These are phyloP conservation scores for Trichoderma parareesei DNA, from an alignment of 495 filamentous ascomycete species.

Conservation along the genomic window DNA sequence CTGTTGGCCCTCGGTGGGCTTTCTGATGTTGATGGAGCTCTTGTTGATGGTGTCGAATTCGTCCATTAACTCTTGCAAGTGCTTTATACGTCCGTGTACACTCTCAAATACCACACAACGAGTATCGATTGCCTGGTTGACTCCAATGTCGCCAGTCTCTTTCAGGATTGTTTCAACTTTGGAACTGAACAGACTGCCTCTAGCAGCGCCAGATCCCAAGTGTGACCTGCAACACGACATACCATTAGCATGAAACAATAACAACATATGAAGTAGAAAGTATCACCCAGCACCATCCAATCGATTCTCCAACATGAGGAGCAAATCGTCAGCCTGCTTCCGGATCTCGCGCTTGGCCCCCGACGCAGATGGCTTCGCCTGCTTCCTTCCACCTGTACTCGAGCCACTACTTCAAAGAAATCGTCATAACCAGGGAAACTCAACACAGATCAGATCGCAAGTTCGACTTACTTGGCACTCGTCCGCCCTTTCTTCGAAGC, in stretches of 20 bases:
- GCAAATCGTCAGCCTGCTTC: neutral
- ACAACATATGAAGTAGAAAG: neutral
- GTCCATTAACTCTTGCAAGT: neutral
- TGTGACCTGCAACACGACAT: too few species aligned
- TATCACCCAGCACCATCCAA: neutral
- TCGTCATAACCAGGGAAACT: too few species aligned
- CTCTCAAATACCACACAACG: neutral
- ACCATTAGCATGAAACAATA: neutral
- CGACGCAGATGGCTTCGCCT: neutral
- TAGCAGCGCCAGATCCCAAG: too few species aligned
- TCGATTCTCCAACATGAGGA: neutral
- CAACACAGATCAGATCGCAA: neutral
- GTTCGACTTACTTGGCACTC: neutral
- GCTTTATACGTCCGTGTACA: neutral
- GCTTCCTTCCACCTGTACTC: neutral
- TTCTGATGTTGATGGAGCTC: neutral
- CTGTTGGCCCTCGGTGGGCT: neutral
- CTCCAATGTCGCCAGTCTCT: too few species aligned
- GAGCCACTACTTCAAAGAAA: too few species aligned
- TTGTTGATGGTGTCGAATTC: neutral
- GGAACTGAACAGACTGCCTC: too few species aligned
- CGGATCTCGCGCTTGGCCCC: neutral
- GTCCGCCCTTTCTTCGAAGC: neutral
- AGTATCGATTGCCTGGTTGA: too few species aligned
- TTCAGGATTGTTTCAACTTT: too few species aligned